Percentiles rank a stretch among this genome's conserved stretches.
These are phyloP conservation scores for Austroboletus niveus DNA, from an alignment of 1,284 basidiomycete genomes.

Conservation along the genomic window DNA sequence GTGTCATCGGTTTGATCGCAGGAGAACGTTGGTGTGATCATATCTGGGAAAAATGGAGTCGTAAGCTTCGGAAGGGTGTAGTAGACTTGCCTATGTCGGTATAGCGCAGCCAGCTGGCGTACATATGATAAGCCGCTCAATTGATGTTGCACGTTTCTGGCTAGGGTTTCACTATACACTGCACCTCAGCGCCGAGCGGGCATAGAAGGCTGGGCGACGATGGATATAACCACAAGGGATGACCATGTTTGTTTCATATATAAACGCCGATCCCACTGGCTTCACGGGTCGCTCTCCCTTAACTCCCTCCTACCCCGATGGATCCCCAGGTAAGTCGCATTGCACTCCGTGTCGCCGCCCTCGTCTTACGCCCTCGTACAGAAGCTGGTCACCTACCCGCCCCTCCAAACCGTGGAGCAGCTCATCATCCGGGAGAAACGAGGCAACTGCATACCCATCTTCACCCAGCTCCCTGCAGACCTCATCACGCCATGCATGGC, in stretches of 20 bases:
- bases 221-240: neutral
- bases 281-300: neutral
- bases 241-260: slow-evolving; percentile 1
- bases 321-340: slow-evolving; percentile 54
- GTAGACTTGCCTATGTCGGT: too few relatives aligned
- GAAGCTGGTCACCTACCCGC: slow-evolving; percentile 65
- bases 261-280: slow-evolving; percentile 4
- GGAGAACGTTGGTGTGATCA: slow-evolving; percentile 81
- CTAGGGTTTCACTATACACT: neutral
- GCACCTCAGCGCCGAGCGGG: neutral
- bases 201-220: neutral
- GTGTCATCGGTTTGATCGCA: slow-evolving; percentile 65
- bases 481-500: slow-evolving; percentile 97
- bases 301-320: slow-evolving; percentile 42
- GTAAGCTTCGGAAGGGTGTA: neutral
- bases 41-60: slow-evolving; percentile 24
- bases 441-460: slow-evolving; percentile 93
- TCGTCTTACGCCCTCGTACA: slow-evolving; percentile 27
- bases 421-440: slow-evolving; percentile 73
- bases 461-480: slow-evolving; percentile 91
- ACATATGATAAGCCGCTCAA: neutral
- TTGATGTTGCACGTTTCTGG: neutral
- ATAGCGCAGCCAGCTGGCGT: neutral
- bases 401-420: slow-evolving; percentile 68
- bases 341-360: neutral